Conservation (phyloP, 2,329 filamentous ascomycete genomes). For the Calonectria montana region DNA sequence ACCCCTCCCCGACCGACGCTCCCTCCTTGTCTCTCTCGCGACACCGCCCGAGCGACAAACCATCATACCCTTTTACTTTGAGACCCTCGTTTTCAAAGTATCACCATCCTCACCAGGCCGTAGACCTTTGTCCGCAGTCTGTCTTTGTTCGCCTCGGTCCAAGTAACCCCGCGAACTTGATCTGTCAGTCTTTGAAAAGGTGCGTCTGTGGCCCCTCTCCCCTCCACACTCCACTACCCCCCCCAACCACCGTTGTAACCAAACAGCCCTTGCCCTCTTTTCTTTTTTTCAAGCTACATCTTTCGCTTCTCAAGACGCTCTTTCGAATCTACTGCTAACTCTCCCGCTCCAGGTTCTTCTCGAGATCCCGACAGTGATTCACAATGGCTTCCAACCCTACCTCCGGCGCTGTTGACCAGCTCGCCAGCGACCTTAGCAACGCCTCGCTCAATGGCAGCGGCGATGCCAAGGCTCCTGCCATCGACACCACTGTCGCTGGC, state of each 20-base stretch:
- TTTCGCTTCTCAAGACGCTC: neutral
- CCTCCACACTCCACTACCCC: slow-evolving; percentile 21
- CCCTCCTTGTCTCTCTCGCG: slow-evolving; percentile 45
- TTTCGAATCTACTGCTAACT: slow-evolving; percentile 31
- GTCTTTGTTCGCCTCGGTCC: slow-evolving; percentile 43
- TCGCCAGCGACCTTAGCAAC: slow-evolving; percentile 81
- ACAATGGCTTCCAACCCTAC: slow-evolving; percentile 72
- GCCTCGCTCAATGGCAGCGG: slow-evolving; percentile 76
- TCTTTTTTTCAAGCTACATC: slow-evolving; percentile 25
- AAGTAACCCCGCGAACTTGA: slow-evolving; percentile 41
- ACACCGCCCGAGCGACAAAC: slow-evolving; percentile 43
- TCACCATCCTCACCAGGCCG: slow-evolving; percentile 35
- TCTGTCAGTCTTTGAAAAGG: slow-evolving; percentile 36
- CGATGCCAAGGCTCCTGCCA: slow-evolving; percentile 72
- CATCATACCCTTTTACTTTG: slow-evolving; percentile 33
- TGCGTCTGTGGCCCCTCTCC: slow-evolving; percentile 26
- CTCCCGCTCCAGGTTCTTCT: slow-evolving; percentile 28
- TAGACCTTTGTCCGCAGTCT: slow-evolving; percentile 21
- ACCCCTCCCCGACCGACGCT: slow-evolving; percentile 31
- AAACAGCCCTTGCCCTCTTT: slow-evolving; percentile 6
- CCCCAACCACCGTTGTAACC: neutral
- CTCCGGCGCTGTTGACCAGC: slow-evolving; percentile 78
- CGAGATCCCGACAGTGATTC: slow-evolving; percentile 30
- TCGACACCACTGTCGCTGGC: slow-evolving; percentile 78
- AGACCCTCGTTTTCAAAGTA: slow-evolving; percentile 38